Evolutionary conservation across 495 filamentous ascomycete species (phyloP).

Genomic region (Penicillium angulare): DNA sequence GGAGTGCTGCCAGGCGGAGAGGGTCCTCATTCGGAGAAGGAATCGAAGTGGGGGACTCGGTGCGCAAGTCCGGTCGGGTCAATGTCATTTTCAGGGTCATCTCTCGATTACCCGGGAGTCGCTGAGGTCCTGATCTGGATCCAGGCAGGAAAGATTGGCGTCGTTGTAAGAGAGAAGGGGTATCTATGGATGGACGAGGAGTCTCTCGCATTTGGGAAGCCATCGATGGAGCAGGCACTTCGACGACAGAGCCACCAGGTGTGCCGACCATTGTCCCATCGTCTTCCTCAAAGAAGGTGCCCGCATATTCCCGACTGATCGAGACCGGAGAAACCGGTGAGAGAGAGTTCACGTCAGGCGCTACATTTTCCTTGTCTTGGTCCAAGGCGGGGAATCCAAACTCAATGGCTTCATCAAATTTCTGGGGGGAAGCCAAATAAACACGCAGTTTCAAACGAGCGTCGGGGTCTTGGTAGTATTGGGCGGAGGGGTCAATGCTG

Average conservation of each 20-base stretch:
- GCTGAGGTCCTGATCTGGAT: conserved; percentile 18
- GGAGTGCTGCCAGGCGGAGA: conserved; percentile 51
- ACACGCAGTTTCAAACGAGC: conserved; percentile 81
- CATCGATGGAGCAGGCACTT: conserved; percentile 5
- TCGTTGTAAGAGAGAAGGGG: conserved; percentile 12
- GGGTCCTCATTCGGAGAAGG: conserved; percentile 54
- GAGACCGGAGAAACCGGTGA: no score
- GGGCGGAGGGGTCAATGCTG: conserved; percentile 68
- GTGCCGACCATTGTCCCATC: conserved; percentile 33
- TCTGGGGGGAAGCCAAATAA: conserved; percentile 88
- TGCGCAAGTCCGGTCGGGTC: conserved; percentile 79
- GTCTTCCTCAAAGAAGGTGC: conserved; percentile 49
- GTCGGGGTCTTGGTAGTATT: conserved; percentile 89
- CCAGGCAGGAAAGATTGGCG: conserved; percentile 20
- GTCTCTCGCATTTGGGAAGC: conserved; percentile 9
- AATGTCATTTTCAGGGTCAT: conserved; percentile 96
- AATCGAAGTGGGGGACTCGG: conserved; percentile 59
- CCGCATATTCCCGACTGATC: conserved; percentile 10
- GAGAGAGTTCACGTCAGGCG: conserved; percentile 15
- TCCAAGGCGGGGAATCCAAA: conserved; percentile 80
- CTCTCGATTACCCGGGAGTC: conserved; percentile 53
- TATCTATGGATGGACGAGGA: conserved; percentile 15
- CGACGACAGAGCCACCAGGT: conserved; percentile 15
- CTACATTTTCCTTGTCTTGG: conserved; percentile 33
- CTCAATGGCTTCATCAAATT: conserved; percentile 92